phyloP scores from a whole-genome alignment of 306 rosid species.

The Dicorynia guianensis region DNA sequence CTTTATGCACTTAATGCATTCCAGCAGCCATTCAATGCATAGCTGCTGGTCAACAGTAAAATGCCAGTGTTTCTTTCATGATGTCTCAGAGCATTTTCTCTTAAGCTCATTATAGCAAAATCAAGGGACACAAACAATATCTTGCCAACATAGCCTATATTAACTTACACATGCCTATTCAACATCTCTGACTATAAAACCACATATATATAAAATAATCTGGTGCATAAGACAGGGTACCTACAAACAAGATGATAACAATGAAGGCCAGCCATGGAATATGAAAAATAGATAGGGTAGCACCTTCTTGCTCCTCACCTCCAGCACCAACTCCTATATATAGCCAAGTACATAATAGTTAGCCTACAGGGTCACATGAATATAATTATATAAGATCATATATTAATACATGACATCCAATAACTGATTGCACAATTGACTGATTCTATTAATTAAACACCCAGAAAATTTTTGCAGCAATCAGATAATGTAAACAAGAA shows the following conservation, averaged over 20 bases:
- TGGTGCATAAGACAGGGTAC: slow-evolving; percentile 73
- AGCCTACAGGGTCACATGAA: slow-evolving; percentile 3
- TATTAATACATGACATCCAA: not conserved
- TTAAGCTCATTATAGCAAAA: slow-evolving; percentile 32
- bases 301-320: slow-evolving; percentile 90
- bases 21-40: not conserved
- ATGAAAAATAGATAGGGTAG: slow-evolving; percentile 75
- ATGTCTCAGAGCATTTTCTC: slow-evolving; percentile 24
- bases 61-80: slow-evolving; percentile 23
- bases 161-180: slow-evolving; percentile 8
- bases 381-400: slow-evolving; percentile 5
- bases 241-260: slow-evolving; percentile 95
- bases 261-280: slow-evolving; percentile 86
- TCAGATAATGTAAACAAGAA: slow-evolving; percentile 13
- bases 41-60: not conserved
- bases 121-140: slow-evolving; percentile 14
- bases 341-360: slow-evolving; percentile 30
- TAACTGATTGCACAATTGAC: not conserved
- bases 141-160: slow-evolving; percentile 11
- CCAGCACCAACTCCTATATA: slow-evolving; percentile 97
- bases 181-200: slow-evolving; percentile 22
- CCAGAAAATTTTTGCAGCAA: not conserved
- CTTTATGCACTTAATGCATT: too few species aligned
- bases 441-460: slow-evolving; percentile 7
- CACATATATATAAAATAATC: slow-evolving; percentile 41